These are phyloP conservation scores for Hericium coralloides DNA, from an alignment of 768 basidiomycete species.

Conservation along the genomic window DNA sequence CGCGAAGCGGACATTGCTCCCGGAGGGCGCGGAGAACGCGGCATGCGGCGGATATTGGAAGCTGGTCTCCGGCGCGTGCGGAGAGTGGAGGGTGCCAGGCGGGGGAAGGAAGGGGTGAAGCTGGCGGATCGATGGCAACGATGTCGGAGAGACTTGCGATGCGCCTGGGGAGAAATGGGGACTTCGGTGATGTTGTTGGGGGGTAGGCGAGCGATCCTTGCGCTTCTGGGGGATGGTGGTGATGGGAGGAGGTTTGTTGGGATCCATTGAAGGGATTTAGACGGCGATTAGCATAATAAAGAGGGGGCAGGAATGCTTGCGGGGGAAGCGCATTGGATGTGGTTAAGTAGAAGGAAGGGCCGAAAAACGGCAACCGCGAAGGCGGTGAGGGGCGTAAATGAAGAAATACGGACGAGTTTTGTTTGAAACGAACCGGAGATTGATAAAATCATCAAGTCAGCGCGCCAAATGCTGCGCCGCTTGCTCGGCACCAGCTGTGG, in stretches of 20 bases:
- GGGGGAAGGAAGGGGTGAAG: constrained; percentile 14
- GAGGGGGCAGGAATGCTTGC: not conserved
- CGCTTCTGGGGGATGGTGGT: constrained; percentile 10
- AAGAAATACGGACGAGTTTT: not conserved
- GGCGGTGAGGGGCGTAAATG: not conserved
- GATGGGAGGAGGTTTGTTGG: constrained; percentile 9
- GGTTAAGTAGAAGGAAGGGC: not conserved
- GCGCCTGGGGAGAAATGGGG: constrained; percentile 2
- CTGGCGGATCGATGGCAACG: constrained; percentile 14
- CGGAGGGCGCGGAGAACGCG: not conserved
- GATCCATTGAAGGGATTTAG: constrained; percentile 9
- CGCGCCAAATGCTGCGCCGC: not conserved
- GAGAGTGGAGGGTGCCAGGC: not conserved
- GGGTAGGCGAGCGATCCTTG: constrained; percentile 14
- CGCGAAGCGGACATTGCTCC: not conserved
- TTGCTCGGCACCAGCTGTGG: not conserved
- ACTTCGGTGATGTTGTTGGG: constrained; percentile 1
- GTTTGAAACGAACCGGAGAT: constrained; percentile 1
- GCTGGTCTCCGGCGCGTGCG: not conserved
- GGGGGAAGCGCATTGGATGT: not conserved
- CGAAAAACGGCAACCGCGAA: not conserved
- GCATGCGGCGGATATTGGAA: not conserved
- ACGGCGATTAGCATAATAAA: not conserved
- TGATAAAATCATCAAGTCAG: constrained; percentile 1
- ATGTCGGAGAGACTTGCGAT: constrained; percentile 10